Base-by-base conservation (phyloP, 129 eudicot genomes). In the Logfia minima region DNA sequence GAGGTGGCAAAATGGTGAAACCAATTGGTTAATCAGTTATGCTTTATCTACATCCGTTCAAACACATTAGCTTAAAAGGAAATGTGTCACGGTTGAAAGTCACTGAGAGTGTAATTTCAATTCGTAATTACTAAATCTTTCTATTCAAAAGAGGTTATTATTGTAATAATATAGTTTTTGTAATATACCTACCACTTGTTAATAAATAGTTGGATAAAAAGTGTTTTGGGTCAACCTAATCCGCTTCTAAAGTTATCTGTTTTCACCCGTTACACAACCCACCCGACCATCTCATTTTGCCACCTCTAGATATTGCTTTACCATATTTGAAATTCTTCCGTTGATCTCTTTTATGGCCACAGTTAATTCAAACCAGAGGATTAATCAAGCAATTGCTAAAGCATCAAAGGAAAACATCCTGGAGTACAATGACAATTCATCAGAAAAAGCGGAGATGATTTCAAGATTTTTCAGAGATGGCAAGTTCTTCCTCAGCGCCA, bases 301-400 rank as follows among this genome's bases (percentile, higher is more conserved):
- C 35, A 62, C 68, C 68, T 26, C 35, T 23, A 70, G 28, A 70
- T 45, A 70, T 58, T 73, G 67, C 3, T 60, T 71, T 55, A 37
- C 56, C 34, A 26, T 18, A 11, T 67, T 41, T 52, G 37, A 63
- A 21, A 51, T 43, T 7, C 52, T 51, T 63, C 6, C 37, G 61
- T 17, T 67, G 52, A 14, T 53, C n/a, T 76, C 18, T 66, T 64
- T 66, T 8, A 14, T 74, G 64, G 66, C 6, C 72, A 78, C 96
- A 95, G 99, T 95, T 95, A 26, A 78, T 82, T 82, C 99, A 89
- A 70, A 86, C 95, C 21, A 80, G 92, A 22, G 99, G 99, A 72
- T 95, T 97, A 68, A 84, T 95, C 51, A 95, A 89, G 96, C 95
- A 82, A 86, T 95, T 56, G 97, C 96, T 8, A 92, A 92, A 74